Evolutionary conservation across 495 filamentous ascomycete genomes (phyloP).

Genomic region (Podospora didyma): DNA sequence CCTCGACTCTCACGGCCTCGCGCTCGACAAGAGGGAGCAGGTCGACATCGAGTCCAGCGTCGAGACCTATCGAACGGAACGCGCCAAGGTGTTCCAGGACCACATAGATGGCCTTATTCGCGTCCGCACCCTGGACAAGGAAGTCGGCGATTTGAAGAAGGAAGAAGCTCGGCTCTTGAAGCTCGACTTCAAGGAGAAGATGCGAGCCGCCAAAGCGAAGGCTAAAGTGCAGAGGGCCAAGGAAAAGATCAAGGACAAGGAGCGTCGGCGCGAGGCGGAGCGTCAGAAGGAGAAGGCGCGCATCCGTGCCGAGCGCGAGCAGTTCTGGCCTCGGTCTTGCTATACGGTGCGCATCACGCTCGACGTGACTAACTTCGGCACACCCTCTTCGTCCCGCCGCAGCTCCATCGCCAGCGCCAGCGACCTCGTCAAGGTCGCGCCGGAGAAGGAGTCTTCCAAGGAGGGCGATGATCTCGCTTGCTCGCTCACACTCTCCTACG

Average conservation of each 20-base stretch:
- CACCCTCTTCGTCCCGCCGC: constrained; percentile 53
- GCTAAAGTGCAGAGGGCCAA: constrained; percentile 34
- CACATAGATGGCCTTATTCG: constrained; percentile 29
- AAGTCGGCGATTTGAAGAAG: constrained; percentile 31
- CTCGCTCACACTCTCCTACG: constrained; percentile 58
- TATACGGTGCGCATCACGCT: constrained; percentile 56
- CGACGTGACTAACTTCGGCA: constrained; percentile 43
- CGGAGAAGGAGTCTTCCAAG: constrained; percentile 20
- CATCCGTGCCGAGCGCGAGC: constrained; percentile 46
- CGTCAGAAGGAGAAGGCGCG: constrained; percentile 44
- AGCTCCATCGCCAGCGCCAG: constrained; percentile 45
- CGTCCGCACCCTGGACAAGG: constrained; percentile 32
- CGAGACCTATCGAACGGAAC: constrained; percentile 45
- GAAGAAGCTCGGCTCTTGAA: constrained; percentile 26
- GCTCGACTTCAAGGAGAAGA: constrained; percentile 23
- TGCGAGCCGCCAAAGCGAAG: constrained; percentile 33
- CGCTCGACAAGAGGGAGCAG: constrained; percentile 26
- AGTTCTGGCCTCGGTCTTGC: constrained; percentile 55
- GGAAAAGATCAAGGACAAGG: constrained; percentile 35
- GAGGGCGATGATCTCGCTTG: constrained; percentile 29
- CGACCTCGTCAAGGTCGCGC: constrained; percentile 26
- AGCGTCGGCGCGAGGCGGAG: constrained; percentile 39
- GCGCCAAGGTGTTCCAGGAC: constrained; percentile 42
- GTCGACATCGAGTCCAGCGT: constrained; percentile 32
- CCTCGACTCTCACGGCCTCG: constrained; percentile 42